Conservation (phyloP, 768 basidiomycete species). For the Fomitopsis serialis region DNA sequence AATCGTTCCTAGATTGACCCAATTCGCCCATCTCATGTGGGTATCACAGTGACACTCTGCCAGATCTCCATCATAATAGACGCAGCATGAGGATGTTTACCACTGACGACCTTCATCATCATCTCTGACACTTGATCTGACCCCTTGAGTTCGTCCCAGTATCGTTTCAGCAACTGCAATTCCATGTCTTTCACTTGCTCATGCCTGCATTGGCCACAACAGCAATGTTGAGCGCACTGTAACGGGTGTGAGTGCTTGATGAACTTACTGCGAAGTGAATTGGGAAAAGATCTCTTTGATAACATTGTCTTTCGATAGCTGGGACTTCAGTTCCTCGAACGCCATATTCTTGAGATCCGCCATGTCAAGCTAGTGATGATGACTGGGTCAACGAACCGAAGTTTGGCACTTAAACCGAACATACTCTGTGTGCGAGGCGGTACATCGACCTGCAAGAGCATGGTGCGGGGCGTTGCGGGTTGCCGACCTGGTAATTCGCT, state of each 20-base stretch:
- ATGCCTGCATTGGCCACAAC: not conserved
- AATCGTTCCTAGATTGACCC: no score
- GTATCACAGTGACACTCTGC: no score
- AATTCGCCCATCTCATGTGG: no score
- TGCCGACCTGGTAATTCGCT: not conserved
- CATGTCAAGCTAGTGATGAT: conserved; percentile 5
- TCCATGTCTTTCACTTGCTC: not conserved
- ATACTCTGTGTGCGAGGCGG: conserved; percentile 16
- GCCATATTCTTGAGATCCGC: conserved; percentile 10
- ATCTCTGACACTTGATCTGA: no score
- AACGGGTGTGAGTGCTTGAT: not conserved
- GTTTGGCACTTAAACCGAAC: not conserved
- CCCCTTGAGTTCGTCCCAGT: not conserved
- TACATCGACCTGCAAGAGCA: conserved; percentile 23
- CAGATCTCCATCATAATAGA: no score
- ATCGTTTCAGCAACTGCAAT: not conserved
- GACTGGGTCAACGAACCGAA: not conserved
- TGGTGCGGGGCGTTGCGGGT: not conserved
- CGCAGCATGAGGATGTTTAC: no score
- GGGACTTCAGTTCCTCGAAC: conserved; percentile 4
- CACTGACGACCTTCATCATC: no score
- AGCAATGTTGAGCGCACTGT: not conserved
- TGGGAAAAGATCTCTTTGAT: conserved; percentile 15
- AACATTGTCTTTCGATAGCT: conserved; percentile 13
- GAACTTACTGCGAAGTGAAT: conserved; percentile 4